Evolutionary conservation across 306 rosid species (phyloP).

Genomic region (Gastrolobium villosum): DNA sequence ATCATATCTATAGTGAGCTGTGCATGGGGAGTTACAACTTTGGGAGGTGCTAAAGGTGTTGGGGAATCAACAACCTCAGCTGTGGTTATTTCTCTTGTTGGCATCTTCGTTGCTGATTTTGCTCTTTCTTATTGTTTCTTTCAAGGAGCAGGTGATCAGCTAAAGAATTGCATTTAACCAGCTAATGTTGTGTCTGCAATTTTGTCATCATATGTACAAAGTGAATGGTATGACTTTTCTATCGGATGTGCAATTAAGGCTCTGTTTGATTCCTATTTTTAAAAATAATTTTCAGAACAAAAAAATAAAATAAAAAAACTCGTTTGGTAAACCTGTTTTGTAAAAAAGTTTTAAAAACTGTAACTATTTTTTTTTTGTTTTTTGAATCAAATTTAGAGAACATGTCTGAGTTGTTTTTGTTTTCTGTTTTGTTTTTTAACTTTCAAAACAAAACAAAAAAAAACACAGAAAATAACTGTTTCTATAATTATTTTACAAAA

Average conservation of each 20-base stretch:
- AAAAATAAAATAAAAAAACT: no score
- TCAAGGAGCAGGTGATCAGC: constrained; percentile 92
- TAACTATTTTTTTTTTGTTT: no score
- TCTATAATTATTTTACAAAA: no score
- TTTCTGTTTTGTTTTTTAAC: no score
- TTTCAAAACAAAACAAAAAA: no score
- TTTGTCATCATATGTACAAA: constrained; percentile 42
- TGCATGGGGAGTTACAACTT: constrained; percentile 94
- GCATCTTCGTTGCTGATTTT: constrained; percentile 92
- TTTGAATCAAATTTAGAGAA: no score
- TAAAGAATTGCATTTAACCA: constrained; percentile 75
- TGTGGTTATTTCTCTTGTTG: constrained; percentile 94
- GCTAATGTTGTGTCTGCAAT: constrained; percentile 38
- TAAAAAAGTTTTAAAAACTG: no score
- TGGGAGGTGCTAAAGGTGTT: constrained; percentile 97
- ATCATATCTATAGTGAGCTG: constrained; percentile 94
- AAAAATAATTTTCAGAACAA: no score
- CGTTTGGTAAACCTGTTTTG: no score
- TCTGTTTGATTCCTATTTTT: no score
- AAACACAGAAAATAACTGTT: no score
- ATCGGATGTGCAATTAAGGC: not conserved
- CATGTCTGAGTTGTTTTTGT: no score
- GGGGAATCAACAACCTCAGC: constrained; percentile 98
- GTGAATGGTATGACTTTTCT: constrained; percentile 27
- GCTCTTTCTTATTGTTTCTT: constrained; percentile 86